These are phyloP conservation scores for Aspergillus brasiliensis DNA, from an alignment of 2,329 filamentous ascomycete species.

Conservation along the genomic window DNA sequence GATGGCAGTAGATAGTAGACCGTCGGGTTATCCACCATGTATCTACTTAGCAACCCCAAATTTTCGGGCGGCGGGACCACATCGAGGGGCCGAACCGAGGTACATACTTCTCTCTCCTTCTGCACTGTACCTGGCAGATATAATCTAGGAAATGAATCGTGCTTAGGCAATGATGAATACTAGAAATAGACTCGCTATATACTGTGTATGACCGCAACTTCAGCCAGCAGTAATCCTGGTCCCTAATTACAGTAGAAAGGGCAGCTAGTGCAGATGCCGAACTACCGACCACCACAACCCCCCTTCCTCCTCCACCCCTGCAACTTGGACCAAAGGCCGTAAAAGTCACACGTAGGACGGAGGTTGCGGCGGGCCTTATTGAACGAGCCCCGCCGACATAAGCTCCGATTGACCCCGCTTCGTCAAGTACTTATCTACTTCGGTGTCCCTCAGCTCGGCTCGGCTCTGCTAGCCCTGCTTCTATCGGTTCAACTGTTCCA, in stretches of 20 bases:
- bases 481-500: no score
- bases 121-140: background rate
- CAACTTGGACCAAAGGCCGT: background rate
- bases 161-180: no score
- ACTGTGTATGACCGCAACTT: no score
- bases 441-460: background rate
- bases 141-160: background rate
- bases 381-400: background rate
- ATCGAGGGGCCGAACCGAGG: constrained; percentile 2
- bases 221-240: no score
- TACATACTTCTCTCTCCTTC: background rate
- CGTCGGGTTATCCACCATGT: background rate
- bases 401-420: background rate
- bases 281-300: no score
- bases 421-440: background rate
- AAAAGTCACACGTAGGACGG: background rate
- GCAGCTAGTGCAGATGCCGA: no score
- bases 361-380: background rate
- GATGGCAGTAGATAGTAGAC: no score
- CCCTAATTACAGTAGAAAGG: no score
- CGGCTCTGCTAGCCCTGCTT: no score
- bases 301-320: background rate
- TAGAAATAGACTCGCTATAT: no score
- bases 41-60: background rate
- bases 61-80: background rate